phyloP scores from a whole-genome alignment of 1,139 yeast species.

The Yueomyces sp. region DNA sequence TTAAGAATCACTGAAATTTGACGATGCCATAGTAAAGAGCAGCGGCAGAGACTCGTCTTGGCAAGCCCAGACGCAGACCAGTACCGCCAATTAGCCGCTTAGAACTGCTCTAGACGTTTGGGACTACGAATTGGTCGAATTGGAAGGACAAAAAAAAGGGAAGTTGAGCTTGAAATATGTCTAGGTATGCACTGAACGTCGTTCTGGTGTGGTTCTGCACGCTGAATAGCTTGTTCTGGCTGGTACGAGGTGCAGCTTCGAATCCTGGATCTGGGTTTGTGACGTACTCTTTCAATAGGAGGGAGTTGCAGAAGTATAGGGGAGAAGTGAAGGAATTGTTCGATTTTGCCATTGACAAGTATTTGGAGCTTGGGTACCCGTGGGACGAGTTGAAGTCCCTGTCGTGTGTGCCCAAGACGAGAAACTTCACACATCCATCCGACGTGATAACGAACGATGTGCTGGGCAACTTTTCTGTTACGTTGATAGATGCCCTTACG shows the following conservation, averaged over 20 bases:
- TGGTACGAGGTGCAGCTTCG: not conserved
- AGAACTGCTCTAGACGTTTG: too few species aligned
- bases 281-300: slow-evolving; percentile 31
- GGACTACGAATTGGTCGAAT: too few species aligned
- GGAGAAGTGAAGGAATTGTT: slow-evolving; percentile 47
- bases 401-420: slow-evolving; percentile 55
- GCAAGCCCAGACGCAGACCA: too few species aligned
- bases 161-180: too few species aligned
- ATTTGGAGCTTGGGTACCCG: slow-evolving; percentile 64
- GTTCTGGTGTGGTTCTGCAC: too few species aligned
- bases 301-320: slow-evolving; percentile 35
- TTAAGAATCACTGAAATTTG: too few species aligned
- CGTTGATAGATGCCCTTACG: slow-evolving; percentile 69
- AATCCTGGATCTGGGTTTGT: not conserved
- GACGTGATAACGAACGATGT: slow-evolving; percentile 69
- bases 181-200: too few species aligned
- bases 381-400: slow-evolving; percentile 72
- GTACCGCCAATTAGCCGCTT: too few species aligned
- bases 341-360: slow-evolving; percentile 67
- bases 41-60: too few species aligned
- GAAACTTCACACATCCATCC: slow-evolving; percentile 39
- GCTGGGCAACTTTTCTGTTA: slow-evolving; percentile 69
- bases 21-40: too few species aligned
- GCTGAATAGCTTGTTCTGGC: not conserved
- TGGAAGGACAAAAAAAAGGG: too few species aligned